Percentiles rank a stretch among this genome's conserved stretches.
Conservation (phyloP, 331 rosid species). For the Prunus yedoensis region DNA sequence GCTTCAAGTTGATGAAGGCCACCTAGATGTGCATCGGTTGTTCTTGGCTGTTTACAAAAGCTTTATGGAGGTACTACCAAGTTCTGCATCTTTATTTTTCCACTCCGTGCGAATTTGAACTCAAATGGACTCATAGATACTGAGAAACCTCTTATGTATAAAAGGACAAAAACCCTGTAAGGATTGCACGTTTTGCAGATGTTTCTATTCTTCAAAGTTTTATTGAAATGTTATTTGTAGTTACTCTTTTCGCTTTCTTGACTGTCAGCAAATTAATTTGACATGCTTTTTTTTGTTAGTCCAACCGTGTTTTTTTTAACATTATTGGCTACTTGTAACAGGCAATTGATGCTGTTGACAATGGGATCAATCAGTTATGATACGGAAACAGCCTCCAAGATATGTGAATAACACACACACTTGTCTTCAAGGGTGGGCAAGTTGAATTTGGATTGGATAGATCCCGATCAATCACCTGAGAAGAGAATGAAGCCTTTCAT, state of each 20-base stretch:
- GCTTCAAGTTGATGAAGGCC: constrained; percentile 70
- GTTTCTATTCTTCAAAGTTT: neutral
- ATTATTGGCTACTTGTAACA: constrained; percentile 33
- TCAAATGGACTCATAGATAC: neutral
- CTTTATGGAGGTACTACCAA: constrained; percentile 83
- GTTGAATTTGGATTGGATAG: constrained; percentile 85
- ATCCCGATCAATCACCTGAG: constrained; percentile 74
- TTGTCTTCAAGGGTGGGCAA: constrained; percentile 83
- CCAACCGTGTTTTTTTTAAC: neutral
- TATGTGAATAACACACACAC: constrained; percentile 88
- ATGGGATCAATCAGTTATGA: constrained; percentile 82
- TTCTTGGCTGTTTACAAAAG: constrained; percentile 86
- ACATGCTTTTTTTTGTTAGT: neutral
- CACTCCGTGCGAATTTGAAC: neutral
- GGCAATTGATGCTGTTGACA: constrained; percentile 95
- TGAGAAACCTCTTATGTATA: neutral
- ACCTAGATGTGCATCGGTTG: constrained; percentile 64
- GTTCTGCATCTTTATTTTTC: neutral
- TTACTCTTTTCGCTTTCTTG: neutral
- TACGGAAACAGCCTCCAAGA: constrained; percentile 77
- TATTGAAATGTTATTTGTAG: neutral
- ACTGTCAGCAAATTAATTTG: neutral
- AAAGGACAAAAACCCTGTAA: neutral
- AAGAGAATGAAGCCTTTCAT: constrained; percentile 83
- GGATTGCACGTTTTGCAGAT: neutral